Percentiles rank a stretch among this genome's conserved stretches.
Conservation (phyloP, 106 monocot genomes). For the Gastrodia elata region DNA sequence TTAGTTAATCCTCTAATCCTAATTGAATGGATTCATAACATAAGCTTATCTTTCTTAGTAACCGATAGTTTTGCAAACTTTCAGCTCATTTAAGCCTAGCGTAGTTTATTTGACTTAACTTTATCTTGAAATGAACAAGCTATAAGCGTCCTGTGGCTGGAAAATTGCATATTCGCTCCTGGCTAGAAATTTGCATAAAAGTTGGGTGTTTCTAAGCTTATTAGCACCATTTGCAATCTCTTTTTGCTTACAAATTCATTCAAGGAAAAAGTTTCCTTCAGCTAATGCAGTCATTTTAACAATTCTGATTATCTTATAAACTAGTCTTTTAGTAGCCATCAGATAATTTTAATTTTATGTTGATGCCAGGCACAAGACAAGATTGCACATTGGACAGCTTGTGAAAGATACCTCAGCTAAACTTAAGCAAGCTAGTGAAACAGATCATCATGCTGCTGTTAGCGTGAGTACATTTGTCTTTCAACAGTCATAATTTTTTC, state of each 20-base stretch:
- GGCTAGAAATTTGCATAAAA: background rate
- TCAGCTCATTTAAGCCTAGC: too few relatives aligned
- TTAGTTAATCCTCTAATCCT: too few relatives aligned
- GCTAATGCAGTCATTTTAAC: background rate
- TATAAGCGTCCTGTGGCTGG: too few relatives aligned
- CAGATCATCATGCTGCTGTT: constrained; percentile 48
- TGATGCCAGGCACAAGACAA: constrained; percentile 55
- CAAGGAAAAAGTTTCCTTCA: background rate
- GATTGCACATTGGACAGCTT: constrained; percentile 56
- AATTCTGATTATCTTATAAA: background rate
- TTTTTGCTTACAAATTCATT: background rate
- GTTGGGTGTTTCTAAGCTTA: background rate
- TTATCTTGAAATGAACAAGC: too few relatives aligned
- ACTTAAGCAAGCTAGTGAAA: constrained; percentile 67
- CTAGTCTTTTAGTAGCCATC: background rate
- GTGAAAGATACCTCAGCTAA: constrained; percentile 75
- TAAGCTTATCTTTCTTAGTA: too few relatives aligned
- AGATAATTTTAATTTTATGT: constrained; percentile 7
- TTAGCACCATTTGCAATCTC: background rate
- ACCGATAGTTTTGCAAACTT: too few relatives aligned
- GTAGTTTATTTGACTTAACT: too few relatives aligned
- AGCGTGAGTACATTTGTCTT: constrained; percentile 33
- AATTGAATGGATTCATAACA: too few relatives aligned
- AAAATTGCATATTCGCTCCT: background rate
- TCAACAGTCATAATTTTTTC: too few relatives aligned